phyloP scores from a whole-genome alignment of 192 early-diverging fungal species.

The Coemansia sp. region DNA sequence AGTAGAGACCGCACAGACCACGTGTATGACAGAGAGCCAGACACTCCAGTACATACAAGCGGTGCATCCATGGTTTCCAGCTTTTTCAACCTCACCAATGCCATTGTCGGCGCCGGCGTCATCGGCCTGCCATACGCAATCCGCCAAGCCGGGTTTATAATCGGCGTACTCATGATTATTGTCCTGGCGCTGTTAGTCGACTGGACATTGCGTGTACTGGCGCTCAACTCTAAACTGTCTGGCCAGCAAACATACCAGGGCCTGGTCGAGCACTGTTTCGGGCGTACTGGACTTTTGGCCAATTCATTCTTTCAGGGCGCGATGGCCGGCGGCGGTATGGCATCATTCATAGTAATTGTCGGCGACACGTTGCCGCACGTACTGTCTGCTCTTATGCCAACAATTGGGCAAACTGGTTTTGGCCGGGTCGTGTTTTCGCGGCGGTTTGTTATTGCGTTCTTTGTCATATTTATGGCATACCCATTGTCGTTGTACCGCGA shows the following conservation, averaged over 20 bases:
- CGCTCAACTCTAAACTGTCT: conserved; percentile 72
- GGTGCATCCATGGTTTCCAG: conserved; percentile 52
- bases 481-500: conserved; percentile 87
- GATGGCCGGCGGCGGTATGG: conserved; percentile 89
- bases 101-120: conserved; percentile 89
- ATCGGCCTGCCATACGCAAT: conserved; percentile 86
- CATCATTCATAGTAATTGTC: conserved; percentile 56
- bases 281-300: conserved; percentile 67
- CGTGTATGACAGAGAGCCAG: background rate
- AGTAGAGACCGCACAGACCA: conserved; percentile 14
- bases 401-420: conserved; percentile 54
- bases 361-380: conserved; percentile 91
- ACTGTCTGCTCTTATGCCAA: conserved; percentile 67
- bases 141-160: conserved; percentile 71
- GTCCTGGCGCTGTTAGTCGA: conserved; percentile 60
- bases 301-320: conserved; percentile 90
- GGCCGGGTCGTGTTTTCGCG: conserved; percentile 69
- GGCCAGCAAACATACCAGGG: conserved; percentile 82
- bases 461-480: conserved; percentile 74
- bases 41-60: background rate
- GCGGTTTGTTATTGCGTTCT: conserved; percentile 72
- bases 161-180: conserved; percentile 57
- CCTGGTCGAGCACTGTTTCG: conserved; percentile 79
- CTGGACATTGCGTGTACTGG: conserved; percentile 78
- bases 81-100: conserved; percentile 87